Evolutionary conservation across 176 grass and related monocot species (phyloP), one percentile per base, ranked within the genome.

Genomic region (Aegilops speltoides): DNA sequence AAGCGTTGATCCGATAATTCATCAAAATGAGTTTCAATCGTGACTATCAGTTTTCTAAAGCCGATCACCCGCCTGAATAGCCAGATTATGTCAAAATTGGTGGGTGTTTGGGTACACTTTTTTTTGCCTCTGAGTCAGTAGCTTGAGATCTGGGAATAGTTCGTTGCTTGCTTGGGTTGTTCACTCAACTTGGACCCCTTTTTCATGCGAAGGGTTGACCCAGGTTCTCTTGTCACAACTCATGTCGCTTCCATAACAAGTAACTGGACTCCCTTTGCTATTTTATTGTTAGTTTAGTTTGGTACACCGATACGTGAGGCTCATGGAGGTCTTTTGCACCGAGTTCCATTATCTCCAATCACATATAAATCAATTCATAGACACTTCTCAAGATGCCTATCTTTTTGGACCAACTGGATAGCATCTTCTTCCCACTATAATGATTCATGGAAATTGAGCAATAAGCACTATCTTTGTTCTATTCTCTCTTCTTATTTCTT

Each of bases 91-190:
- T 45, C 20, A 78, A 46, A 2, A 36, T 3, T 37, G 5, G 40
- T 76, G 40, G 46, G 4, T 0, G 15, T 19, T 19, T 67, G 68
- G 14, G 3, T n/a, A 22, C 3, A 85, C 22, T 2, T 24, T 48
- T 48, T 7, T 82, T 50, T 69, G 5, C 33, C 14, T 28, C 45
- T 22, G 7, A 29, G 8, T n/a, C 70, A 13, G 22, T 62, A 76
- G 28, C 76, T 50, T 81, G 63, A 80, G 62, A 90, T 87, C 76
- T 48, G 74, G 67, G 75, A 9, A 45, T 45, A 31, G 3, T 78
- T 56, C n/a, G n/a, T 79, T 79, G 54, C 73, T 72, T 79, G 38
- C 17, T 83, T 82, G 26, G 28, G 68, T 25, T 71, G 79, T 23
- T 54, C n/a, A 25, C 32, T 6, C 64, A 10, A 60, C 10, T 15